A percentile compares a stretch with the other conserved stretches of the same genome.
Evolutionary conservation across 2,329 filamentous ascomycete species (phyloP).

Genomic region (Aspergillus sp.): DNA sequence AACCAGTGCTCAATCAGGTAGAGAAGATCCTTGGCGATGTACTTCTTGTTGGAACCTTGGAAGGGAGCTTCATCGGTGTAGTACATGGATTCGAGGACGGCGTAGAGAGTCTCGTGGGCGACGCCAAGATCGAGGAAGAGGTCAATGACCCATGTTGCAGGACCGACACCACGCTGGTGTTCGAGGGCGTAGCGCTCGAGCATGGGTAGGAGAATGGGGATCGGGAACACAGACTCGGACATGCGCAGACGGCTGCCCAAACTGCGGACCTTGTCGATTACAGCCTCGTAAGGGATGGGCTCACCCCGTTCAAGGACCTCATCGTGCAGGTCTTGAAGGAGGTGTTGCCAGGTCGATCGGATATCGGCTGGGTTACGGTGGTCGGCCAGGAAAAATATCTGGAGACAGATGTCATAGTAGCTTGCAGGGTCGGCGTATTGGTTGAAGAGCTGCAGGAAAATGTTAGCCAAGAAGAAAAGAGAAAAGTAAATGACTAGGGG

Average conservation of each 20-base stretch:
- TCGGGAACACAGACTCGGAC: constrained; percentile 59
- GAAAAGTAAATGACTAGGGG: background rate
- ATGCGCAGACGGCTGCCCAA: constrained; percentile 59
- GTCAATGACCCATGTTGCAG: constrained; percentile 63
- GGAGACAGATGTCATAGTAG: constrained; percentile 90
- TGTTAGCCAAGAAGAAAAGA: constrained; percentile 14
- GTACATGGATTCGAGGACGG: constrained; percentile 66
- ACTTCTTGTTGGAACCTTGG: constrained; percentile 56
- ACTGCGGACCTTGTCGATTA: constrained; percentile 57
- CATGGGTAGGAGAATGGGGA: constrained; percentile 57
- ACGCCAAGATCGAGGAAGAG: constrained; percentile 66
- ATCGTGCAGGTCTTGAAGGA: constrained; percentile 72
- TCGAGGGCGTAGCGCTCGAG: constrained; percentile 58
- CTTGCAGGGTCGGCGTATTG: constrained; percentile 84
- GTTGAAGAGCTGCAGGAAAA: constrained; percentile 73
- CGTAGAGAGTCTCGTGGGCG: constrained; percentile 62
- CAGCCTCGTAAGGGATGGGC: constrained; percentile 51
- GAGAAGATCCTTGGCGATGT: constrained; percentile 63
- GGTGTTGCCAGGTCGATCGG: constrained; percentile 76
- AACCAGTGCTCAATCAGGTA: constrained; percentile 65
- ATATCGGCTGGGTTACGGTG: constrained; percentile 87
- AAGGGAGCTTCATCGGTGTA: constrained; percentile 69
- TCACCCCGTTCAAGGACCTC: constrained; percentile 49
- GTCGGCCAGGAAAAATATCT: constrained; percentile 90
- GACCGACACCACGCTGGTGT: constrained; percentile 50